A percentile compares a stretch with the other conserved stretches of the same genome.
These are phyloP conservation scores for Phytophthora agathidicida DNA, from an alignment of 352 stramenopile genomes.

Conservation along the genomic window DNA sequence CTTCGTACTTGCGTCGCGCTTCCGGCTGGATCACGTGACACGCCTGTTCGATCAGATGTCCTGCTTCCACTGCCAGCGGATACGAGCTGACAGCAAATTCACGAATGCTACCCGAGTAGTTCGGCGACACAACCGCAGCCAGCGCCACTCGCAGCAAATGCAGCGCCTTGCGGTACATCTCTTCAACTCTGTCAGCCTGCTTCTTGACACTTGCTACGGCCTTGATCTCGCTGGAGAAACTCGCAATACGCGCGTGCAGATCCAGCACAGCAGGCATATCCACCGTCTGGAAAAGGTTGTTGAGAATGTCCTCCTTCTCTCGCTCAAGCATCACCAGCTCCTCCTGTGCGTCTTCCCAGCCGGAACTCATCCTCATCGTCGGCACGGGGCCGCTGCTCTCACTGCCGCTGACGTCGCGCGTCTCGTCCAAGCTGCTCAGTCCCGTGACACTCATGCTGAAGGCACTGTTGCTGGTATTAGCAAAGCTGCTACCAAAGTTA, in stretches of 20 bases:
- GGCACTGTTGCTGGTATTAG: constrained; percentile 25
- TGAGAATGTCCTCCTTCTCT: constrained; percentile 78
- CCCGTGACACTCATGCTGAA: constrained; percentile 28
- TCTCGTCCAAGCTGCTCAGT: constrained; percentile 32
- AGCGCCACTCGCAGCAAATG: constrained; percentile 74
- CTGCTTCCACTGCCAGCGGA: constrained; percentile 75
- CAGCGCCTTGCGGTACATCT: constrained; percentile 78
- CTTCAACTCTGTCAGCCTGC: constrained; percentile 74
- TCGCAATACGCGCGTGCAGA: constrained; percentile 71
- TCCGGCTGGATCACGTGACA: constrained; percentile 81
- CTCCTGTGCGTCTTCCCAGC: constrained; percentile 55
- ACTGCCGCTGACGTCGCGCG: constrained; percentile 34
- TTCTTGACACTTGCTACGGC: constrained; percentile 75
- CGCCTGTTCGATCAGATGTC: constrained; percentile 73
- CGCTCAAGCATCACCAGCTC: constrained; percentile 67
- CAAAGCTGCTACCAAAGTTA: constrained; percentile 24
- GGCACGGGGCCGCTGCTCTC: constrained; percentile 36
- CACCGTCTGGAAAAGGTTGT: constrained; percentile 61
- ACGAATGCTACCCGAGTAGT: constrained; percentile 72
- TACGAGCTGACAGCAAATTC: constrained; percentile 82
- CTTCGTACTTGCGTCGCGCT: constrained; percentile 68
- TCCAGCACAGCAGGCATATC: constrained; percentile 72
- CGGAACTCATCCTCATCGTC: constrained; percentile 36
- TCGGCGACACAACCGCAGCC: constrained; percentile 69
- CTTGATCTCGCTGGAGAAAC: constrained; percentile 82